These are phyloP conservation scores for Podaxis sp. DNA, from an alignment of 768 basidiomycete genomes.

Conservation along the genomic window DNA sequence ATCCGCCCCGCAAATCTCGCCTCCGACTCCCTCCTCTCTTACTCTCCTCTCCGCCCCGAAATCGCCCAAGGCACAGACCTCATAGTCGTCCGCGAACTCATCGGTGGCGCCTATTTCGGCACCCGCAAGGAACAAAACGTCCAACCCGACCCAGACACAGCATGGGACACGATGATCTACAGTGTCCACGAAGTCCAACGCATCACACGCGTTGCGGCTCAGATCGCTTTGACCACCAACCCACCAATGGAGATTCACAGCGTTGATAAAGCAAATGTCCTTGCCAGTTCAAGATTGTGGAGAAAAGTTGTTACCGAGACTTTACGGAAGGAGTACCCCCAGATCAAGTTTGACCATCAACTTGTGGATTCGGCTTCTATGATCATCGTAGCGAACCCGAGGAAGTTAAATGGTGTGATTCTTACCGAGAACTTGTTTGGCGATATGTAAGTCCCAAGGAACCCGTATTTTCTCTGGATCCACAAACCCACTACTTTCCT, in stretches of 20 bases:
- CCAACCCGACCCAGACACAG: slow-evolving; percentile 61
- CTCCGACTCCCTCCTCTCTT: slow-evolving; percentile 81
- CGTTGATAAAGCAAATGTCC: slow-evolving; percentile 98
- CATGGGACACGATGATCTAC: slow-evolving; percentile 95
- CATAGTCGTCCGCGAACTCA: slow-evolving; percentile 94
- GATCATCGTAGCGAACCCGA: slow-evolving; percentile 88
- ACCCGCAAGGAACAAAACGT: slow-evolving; percentile 83
- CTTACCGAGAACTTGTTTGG: slow-evolving; percentile 96
- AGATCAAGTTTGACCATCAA: slow-evolving; percentile 84
- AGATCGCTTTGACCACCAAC: slow-evolving; percentile 78
- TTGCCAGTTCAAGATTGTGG: slow-evolving; percentile 94
- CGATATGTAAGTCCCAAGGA: slow-evolving; percentile 74
- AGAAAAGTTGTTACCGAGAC: slow-evolving; percentile 89
- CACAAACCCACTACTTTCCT: not conserved
- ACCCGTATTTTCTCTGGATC: slow-evolving; percentile 11
- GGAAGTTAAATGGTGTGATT: slow-evolving; percentile 92
- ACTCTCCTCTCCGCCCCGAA: slow-evolving; percentile 87
- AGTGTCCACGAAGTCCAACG: slow-evolving; percentile 88
- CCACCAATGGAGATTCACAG: slow-evolving; percentile 91
- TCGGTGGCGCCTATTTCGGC: slow-evolving; percentile 96
- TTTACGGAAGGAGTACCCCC: slow-evolving; percentile 82
- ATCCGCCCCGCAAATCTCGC: slow-evolving; percentile 97
- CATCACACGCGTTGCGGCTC: slow-evolving; percentile 93
- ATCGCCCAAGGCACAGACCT: slow-evolving; percentile 85
- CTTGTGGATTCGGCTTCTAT: slow-evolving; percentile 96